Base-by-base conservation (phyloP, 768 basidiomycete species). In the Podaxis sp. region DNA sequence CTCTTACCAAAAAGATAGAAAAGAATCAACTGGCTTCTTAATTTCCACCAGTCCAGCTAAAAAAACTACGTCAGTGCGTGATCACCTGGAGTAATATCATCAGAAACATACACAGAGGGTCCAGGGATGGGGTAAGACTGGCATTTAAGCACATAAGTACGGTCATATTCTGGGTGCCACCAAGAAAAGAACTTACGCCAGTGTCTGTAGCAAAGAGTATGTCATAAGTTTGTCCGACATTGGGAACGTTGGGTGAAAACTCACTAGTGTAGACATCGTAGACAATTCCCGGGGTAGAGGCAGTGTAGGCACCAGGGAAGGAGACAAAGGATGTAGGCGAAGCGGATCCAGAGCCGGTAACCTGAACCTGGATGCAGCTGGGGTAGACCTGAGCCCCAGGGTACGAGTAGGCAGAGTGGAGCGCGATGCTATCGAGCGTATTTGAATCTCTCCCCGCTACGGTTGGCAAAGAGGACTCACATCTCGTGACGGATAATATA, bases 401-500 rank as follows among this genome's bases (percentile, higher is more conserved):
- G 64, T 79, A 79, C 0, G 64, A 44, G 54, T 67, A 76, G 3
- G 78, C 78, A 72, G 26, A 7, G 12, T 80, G 78, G 42, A 78
- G 63, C 17, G 77, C 77, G 63, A 80, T 71, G 61, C 78, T 80
- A 56, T 15, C 28, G 30, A 13, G 42, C 30, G 42, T 38, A 3
- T 26, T 2, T 44, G n/a, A 62, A 19, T 46, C 36, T 33, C 40
- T 22, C 7, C 6, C 19, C 1, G 33, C 7, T 28, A 7, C 13
- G 15, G n/a, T 7, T 3, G 59, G 13, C 13, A 46, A 17, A n/a
- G 11, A 24, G 28, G 7, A 64, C 74, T 48, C 19, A 79, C 76
- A 79, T 80, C 64, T 82, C 80, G 65, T 82, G 77, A 17, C 80
- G 74, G 64, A 82, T 75, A 66, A 82, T 75, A 64, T 82, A 83